Evolutionary conservation across 345 rosid genomes (phyloP).

Genomic region (Kernera saxatilis): DNA sequence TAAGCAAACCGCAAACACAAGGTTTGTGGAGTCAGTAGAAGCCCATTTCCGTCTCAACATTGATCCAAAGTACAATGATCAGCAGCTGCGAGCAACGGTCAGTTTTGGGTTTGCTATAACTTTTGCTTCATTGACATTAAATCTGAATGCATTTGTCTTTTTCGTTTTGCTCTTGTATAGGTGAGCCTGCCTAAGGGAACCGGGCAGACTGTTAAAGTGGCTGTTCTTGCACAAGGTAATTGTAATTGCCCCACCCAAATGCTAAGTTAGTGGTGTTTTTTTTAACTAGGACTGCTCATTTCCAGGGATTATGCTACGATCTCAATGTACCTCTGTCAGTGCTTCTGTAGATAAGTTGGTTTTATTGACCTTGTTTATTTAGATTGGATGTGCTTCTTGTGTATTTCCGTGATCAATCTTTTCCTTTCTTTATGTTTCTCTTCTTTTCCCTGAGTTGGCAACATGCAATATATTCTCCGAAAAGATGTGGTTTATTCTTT

Average conservation of each 20-base stretch:
- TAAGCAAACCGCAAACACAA: slow-evolving; percentile 59
- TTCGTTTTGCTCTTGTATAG: slow-evolving; percentile 37
- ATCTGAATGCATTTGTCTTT: neutral
- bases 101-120: slow-evolving; percentile 17
- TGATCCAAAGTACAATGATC: slow-evolving; percentile 95
- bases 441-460: neutral
- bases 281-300: neutral
- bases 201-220: slow-evolving; percentile 85
- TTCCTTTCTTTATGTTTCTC: neutral
- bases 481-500: neutral
- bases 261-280: neutral
- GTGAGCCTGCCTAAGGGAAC: slow-evolving; percentile 98
- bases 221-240: slow-evolving; percentile 96
- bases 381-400: neutral
- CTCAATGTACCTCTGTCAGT: neutral
- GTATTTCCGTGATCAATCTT: neutral
- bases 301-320: neutral
- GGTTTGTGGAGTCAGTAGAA: slow-evolving; percentile 86
- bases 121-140: neutral
- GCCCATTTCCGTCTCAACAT: slow-evolving; percentile 97
- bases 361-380: neutral
- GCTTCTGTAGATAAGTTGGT: neutral
- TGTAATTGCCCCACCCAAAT: neutral
- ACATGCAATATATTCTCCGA: neutral
- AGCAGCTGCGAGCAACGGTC: slow-evolving; percentile 94